Conservation (phyloP, 345 rosid genomes). For the Nephelium lappaceum region DNA sequence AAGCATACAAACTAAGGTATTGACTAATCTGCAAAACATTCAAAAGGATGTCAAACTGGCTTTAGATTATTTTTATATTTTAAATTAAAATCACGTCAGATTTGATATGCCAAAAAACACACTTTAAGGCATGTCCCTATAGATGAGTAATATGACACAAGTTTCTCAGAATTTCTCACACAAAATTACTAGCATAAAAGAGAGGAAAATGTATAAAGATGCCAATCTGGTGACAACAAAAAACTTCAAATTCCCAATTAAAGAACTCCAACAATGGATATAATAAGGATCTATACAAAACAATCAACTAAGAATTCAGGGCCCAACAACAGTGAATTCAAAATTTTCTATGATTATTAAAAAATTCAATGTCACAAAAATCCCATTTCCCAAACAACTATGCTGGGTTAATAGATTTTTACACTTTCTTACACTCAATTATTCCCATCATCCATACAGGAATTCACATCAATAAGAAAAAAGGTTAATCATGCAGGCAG, state of each 20-base stretch:
- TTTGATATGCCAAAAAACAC: not conserved
- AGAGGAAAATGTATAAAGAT: not conserved
- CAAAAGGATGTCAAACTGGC: conserved; percentile 17
- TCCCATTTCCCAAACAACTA: not conserved
- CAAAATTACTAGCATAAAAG: not conserved
- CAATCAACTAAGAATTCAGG: not conserved
- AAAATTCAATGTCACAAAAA: not conserved
- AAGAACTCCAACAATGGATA: not conserved
- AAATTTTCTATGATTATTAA: not conserved
- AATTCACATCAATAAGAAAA: not conserved
- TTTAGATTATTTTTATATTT: not conserved
- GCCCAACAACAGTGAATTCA: not conserved
- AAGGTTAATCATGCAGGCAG: not conserved
- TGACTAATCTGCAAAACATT: conserved; percentile 64
- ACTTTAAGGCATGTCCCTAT: not conserved
- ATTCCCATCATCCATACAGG: not conserved
- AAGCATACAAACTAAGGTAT: conserved; percentile 71
- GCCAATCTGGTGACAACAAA: not conserved
- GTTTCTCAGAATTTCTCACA: not conserved
- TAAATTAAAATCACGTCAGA: not conserved
- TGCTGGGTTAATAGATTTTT: not conserved
- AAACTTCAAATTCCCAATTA: not conserved
- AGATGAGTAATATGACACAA: not conserved
- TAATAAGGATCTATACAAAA: not conserved
- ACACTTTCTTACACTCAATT: not conserved